Conservation (phyloP, 192 early-diverging fungal genomes). For the Podila clonocystis region DNA sequence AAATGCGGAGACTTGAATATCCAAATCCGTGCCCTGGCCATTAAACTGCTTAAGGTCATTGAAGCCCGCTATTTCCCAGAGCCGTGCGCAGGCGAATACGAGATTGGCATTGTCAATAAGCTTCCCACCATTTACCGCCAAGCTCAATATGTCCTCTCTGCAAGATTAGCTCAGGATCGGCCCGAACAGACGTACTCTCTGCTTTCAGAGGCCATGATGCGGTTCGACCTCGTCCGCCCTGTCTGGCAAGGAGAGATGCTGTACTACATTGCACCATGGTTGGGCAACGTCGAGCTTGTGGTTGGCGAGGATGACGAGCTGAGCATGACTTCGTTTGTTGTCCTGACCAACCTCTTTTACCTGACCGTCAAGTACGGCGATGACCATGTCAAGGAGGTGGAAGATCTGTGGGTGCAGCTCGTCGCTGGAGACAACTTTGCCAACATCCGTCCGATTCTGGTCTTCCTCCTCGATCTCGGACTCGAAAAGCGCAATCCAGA, state of each 20-base stretch:
- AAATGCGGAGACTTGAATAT: constrained; percentile 80
- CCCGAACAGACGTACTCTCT: constrained; percentile 74
- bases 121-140: constrained; percentile 84
- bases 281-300: constrained; percentile 77
- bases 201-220: constrained; percentile 79
- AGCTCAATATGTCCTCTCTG: constrained; percentile 76
- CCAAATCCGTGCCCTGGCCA: constrained; percentile 74
- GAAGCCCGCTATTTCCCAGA: constrained; percentile 72
- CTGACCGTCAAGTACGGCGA: constrained; percentile 86
- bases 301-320: constrained; percentile 57
- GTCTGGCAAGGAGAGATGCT: constrained; percentile 76
- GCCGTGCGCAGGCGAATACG: constrained; percentile 69
- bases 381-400: constrained; percentile 78
- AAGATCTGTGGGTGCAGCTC: constrained; percentile 80
- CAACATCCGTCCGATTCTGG: constrained; percentile 71
- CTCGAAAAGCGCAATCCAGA: constrained; percentile 81
- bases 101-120: constrained; percentile 74
- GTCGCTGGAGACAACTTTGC: constrained; percentile 65
- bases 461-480: constrained; percentile 77
- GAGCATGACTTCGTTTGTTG: constrained; percentile 58
- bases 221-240: constrained; percentile 69
- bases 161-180: constrained; percentile 68
- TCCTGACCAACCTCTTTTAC: constrained; percentile 84
- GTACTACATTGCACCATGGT: constrained; percentile 82
- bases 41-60: constrained; percentile 75